A percentile compares a stretch with the other conserved stretches of the same genome.
Evolutionary conservation across 768 basidiomycete species (phyloP).

Genomic region (Suillus spraguei): DNA sequence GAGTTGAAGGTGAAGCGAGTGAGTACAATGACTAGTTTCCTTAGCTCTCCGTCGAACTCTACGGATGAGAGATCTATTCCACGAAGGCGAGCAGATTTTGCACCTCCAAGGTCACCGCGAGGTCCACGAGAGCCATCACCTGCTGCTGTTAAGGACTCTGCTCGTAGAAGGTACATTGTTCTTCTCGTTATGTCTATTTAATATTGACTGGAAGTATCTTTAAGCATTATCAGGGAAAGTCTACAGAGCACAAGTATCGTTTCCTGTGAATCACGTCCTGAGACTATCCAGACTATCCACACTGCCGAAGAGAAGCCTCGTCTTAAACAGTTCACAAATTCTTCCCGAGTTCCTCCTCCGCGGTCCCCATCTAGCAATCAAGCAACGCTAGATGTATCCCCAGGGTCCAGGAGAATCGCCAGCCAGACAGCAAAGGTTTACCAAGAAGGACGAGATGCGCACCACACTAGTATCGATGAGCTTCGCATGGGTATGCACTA

Average conservation of each 20-base stretch:
- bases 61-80: constrained; percentile 69
- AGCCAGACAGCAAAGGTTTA: constrained; percentile 71
- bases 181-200: constrained; percentile 34
- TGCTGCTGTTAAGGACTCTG: constrained; percentile 25
- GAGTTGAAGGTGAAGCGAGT: constrained; percentile 32
- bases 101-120: constrained; percentile 53
- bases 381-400: constrained; percentile 24
- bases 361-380: constrained; percentile 38
- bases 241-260: constrained; percentile 44
- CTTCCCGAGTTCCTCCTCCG: constrained; percentile 67
- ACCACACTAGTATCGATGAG: constrained; percentile 55
- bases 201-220: constrained; percentile 36
- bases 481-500: constrained; percentile 71
- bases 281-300: constrained; percentile 23
- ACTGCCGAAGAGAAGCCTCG: constrained; percentile 49
- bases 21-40: constrained; percentile 48
- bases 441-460: constrained; percentile 34
- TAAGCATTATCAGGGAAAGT: constrained; percentile 55
- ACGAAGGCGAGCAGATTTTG: constrained; percentile 68
- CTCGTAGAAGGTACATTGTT: constrained; percentile 32
- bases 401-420: constrained; percentile 44
- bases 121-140: constrained; percentile 30
- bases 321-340: constrained; percentile 72
- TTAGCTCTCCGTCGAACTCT: constrained; percentile 64
- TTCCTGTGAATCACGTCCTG: constrained; percentile 38